Evolutionary conservation across 2,329 filamentous ascomycete species (phyloP), one percentile per base, ranked within the genome.

Genomic region (Neocatenulostroma microsporum): DNA sequence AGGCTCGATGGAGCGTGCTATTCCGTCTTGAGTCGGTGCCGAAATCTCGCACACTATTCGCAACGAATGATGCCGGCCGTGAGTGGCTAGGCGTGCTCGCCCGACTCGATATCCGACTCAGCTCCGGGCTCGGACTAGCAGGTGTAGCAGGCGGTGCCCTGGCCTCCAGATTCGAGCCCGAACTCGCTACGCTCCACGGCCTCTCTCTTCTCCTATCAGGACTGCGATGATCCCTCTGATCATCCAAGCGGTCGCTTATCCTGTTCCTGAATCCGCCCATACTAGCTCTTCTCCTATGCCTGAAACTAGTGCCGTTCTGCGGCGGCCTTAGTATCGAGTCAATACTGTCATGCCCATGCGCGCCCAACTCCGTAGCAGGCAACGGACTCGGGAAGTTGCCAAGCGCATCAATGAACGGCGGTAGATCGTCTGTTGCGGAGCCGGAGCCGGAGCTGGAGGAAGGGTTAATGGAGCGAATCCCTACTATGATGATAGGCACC

Each of bases 401-500:
- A n/a, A 71, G 61, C 20, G 67, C 65, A 39, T 72, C 68, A 34
- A 70, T 61, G 56, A 71, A 70, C 12, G 67, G 66, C 15, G 62
- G 66, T 41, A 68, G 62, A 29, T 69, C 68, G 36, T 69, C 67
- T 32, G 56, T 49, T 14, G 63, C 57, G 11, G 51, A 50, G 28
- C 64, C 62, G 20, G 41, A 30, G n/a, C 41, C 47, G 6, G 47
- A 44, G 44, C 64, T 67, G 18, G 64, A 65, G 32, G 58, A 60
- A 14, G 75, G 70, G 21, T 72, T 76, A 40, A 82, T 77, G 18
- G 78, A 80, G 36, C 78, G 67, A 37, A 82, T 80, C 36, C 79
- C 79, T 26, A 82, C 78, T 35, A 82, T 78, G 28, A 82, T 80
- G 44, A 82, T 71, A 7, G 79, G 80, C 25, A 82, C 74, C 59